Evolutionary conservation across 78 protist genomes (phyloP), one percentile per base, ranked within the genome.

Genomic region (Anaeramoeba flamelloides): DNA sequence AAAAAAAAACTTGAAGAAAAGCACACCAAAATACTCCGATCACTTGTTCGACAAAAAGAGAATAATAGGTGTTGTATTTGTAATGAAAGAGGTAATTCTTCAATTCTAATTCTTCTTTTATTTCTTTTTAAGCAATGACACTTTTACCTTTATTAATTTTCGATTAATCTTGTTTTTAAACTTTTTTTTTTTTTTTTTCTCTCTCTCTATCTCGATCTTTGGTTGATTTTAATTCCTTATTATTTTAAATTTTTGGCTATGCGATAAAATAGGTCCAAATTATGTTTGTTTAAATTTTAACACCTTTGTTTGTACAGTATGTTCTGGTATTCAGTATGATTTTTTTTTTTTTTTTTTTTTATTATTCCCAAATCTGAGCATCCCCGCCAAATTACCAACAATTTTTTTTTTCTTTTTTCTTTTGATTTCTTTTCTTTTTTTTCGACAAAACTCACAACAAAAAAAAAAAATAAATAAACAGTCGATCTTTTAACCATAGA

Each of bases 51-150:
- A 26, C 69, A 17, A 26, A 8, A 8, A 26, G 69, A 53, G 17
- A 53, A 53, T 53, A 53, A 53, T 8, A 26, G 8, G 8, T 53
- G 69, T 53, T 8, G 34, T 53, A 53, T 53, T 8, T 53, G 69
- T 53, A 53, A 53, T 53, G 69, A 53, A 53, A 53, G 69, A 53
- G 69, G n/a, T n/a, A n/a, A n/a, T n/a, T n/a, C n/a, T n/a, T n/a
- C n/a, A n/a, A n/a, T n/a, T n/a, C n/a, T n/a, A 26, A 53, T 26
- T 53, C 17, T 26, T 53, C 8, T 26, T 53, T 53, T 53, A 53
- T 26, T 26, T 53, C 17, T 53, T 53, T 53, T 53, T 26, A 53
- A 53, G 17, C 17, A 53, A 53, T 26, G 17, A 53, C 17, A 53
- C 8, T 26, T 26, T 26, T 53, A 53, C 8, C 8, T 53, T 26